A percentile compares a stretch with the other conserved stretches of the same genome.
Conservation (phyloP, 805 yeast genomes). For the Yueomyces sp. region DNA sequence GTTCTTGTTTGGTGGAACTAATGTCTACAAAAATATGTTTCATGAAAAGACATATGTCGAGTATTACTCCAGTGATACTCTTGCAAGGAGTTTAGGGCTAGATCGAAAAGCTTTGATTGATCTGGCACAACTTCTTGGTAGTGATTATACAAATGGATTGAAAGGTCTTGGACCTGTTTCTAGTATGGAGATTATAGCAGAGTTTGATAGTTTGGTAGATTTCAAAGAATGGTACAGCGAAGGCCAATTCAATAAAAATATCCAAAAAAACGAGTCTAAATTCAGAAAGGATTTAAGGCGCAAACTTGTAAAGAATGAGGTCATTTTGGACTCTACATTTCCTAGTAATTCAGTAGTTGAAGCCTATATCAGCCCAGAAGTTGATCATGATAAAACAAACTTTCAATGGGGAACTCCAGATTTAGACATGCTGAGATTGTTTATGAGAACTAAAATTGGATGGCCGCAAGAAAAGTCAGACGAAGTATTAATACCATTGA, state of each 20-base stretch:
- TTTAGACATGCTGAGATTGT: conserved; percentile 62
- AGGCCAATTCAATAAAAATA: conserved; percentile 29
- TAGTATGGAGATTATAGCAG: conserved; percentile 82
- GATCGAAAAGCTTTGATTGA: conserved; percentile 54
- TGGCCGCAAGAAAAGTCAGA: conserved; percentile 73
- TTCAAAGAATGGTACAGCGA: conserved; percentile 30
- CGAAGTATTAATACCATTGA: conserved; percentile 74
- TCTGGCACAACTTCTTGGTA: conserved; percentile 74
- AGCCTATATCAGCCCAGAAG: conserved; percentile 72
- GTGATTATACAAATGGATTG: conserved; percentile 90
- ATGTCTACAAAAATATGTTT: conserved; percentile 83
- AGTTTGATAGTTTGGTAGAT: conserved; percentile 39
- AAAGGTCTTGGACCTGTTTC: conserved; percentile 90
- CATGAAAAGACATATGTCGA: conserved; percentile 88
- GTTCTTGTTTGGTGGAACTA: conserved; percentile 80
- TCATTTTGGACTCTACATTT: conserved; percentile 46
- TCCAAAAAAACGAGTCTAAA: conserved; percentile 29
- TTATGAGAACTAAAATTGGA: conserved; percentile 54
- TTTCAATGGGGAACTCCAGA: conserved; percentile 90
- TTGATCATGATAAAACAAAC: conserved; percentile 63
- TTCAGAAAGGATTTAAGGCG: conserved; percentile 47
- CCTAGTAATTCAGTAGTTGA: conserved; percentile 58
- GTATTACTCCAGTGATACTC: conserved; percentile 48
- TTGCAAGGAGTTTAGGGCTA: conserved; percentile 54
- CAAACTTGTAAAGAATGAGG: conserved; percentile 38